phyloP scores from a whole-genome alignment of 1,284 basidiomycete genomes.

The Peniophora sp. region DNA sequence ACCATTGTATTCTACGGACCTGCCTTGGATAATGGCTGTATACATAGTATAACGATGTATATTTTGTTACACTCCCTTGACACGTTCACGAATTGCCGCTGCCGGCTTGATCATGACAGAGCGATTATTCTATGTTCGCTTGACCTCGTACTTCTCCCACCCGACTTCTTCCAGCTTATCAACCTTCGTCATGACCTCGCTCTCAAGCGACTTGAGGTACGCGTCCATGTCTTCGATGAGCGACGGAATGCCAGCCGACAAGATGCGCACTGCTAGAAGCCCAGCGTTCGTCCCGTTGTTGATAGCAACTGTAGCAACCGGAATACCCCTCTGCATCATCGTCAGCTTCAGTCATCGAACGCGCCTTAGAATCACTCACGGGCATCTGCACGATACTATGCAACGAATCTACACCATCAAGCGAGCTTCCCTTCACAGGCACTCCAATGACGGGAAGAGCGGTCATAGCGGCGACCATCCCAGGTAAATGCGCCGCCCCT shows the following conservation, averaged over 20 bases:
- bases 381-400: constrained; percentile 99
- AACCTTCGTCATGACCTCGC: constrained; percentile 82
- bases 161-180: constrained; percentile 72
- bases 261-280: constrained; percentile 84
- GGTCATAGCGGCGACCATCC: constrained; percentile 97
- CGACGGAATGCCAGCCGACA: constrained; percentile 67
- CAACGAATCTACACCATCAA: constrained; percentile 95
- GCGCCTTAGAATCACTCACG: constrained; percentile 37
- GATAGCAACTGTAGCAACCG: constrained; percentile 96
- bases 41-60: no score
- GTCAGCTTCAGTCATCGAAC: background rate
- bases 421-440: constrained; percentile 89
- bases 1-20: no score
- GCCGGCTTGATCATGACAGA: background rate
- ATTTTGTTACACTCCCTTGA: background rate
- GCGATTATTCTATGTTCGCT: constrained; percentile 15
- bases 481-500: constrained; percentile 94
- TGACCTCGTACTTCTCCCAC: constrained; percentile 77
- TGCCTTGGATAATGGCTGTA: no score
- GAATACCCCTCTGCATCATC: constrained; percentile 75
- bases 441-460: constrained; percentile 93
- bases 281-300: constrained; percentile 95
- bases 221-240: constrained; percentile 65
- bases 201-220: constrained; percentile 73
- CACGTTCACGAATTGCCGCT: background rate